These are phyloP conservation scores for Phialophora tarda DNA, from an alignment of 2,329 filamentous ascomycete species.

Conservation along the genomic window DNA sequence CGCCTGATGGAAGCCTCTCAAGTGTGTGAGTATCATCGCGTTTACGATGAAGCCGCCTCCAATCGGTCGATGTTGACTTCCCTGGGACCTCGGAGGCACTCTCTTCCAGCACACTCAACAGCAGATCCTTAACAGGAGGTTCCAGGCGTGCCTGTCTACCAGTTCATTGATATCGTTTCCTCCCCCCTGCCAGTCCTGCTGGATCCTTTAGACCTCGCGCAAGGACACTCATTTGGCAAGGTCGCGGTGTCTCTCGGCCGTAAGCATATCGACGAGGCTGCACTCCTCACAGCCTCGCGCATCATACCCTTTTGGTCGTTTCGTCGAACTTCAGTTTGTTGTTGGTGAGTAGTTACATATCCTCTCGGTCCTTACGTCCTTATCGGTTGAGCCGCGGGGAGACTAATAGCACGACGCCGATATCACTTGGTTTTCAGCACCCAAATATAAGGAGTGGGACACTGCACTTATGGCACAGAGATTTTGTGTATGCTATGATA, in stretches of 20 bases:
- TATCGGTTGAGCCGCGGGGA: slow-evolving; percentile 17
- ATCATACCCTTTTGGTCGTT: slow-evolving; percentile 21
- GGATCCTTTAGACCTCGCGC: not conserved
- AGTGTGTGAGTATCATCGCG: not conserved
- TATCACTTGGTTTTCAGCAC: not conserved
- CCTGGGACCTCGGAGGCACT: not conserved
- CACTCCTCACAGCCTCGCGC: slow-evolving; percentile 20
- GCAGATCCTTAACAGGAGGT: not conserved
- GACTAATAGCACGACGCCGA: slow-evolving; percentile 18
- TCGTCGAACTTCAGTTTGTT: not conserved
- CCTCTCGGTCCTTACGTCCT: slow-evolving; percentile 21
- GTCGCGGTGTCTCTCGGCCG: slow-evolving; percentile 20
- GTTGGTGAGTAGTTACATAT: not conserved
- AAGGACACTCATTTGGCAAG: slow-evolving; percentile 4
- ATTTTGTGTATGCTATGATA: slow-evolving; percentile 1
- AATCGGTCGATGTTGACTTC: not conserved
- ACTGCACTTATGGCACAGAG: too few relatives aligned
- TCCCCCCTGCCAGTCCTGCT: not conserved
- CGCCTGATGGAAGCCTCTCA: not conserved
- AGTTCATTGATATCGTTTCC: not conserved
- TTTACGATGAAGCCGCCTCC: not conserved
- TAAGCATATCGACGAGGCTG: slow-evolving; percentile 23
- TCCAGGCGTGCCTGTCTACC: not conserved
- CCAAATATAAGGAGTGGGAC: slow-evolving; percentile 8
- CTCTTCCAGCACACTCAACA: not conserved